A percentile compares a stretch with the other conserved stretches of the same genome.
Evolutionary conservation across 768 basidiomycete species (phyloP).

Genomic region (Collybia mongolica): DNA sequence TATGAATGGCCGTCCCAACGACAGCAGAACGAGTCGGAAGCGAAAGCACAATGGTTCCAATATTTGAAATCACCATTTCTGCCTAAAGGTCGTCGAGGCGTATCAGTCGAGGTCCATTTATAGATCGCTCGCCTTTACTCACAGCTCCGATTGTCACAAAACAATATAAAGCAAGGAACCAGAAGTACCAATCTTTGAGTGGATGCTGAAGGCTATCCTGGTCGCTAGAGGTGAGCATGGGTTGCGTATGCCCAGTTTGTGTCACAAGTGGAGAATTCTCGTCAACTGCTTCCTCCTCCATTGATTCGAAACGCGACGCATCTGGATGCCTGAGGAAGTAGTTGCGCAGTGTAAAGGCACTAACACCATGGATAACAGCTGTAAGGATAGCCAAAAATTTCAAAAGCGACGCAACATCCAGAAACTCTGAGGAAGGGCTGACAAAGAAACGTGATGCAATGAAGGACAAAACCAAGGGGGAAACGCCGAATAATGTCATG

Average conservation of each 20-base stretch:
- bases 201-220: conserved; percentile 30
- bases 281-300: conserved; percentile 5
- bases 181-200: conserved; percentile 58
- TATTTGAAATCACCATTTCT: conserved; percentile 84
- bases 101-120: background rate
- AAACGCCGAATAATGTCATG: conserved; percentile 79
- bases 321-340: background rate
- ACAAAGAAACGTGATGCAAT: conserved; percentile 66
- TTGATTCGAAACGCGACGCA: background rate
- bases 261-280: conserved; percentile 34
- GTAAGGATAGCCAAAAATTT: conserved; percentile 55
- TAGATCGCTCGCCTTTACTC: conserved; percentile 25
- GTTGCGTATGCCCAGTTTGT: background rate
- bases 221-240: background rate
- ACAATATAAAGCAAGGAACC: conserved; percentile 55
- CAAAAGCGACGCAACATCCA: conserved; percentile 48
- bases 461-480: conserved; percentile 69
- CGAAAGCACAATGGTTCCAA: conserved; percentile 73
- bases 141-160: conserved; percentile 67
- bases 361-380: conserved; percentile 51
- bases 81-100: conserved; percentile 35
- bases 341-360: conserved; percentile 42
- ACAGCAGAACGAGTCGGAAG: conserved; percentile 37
- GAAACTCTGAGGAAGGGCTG: conserved; percentile 35
- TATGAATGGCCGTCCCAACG: conserved; percentile 11